Evolutionary conservation across 2,329 filamentous ascomycete species (phyloP).

Genomic region (Colletotrichum ledebouriae): DNA sequence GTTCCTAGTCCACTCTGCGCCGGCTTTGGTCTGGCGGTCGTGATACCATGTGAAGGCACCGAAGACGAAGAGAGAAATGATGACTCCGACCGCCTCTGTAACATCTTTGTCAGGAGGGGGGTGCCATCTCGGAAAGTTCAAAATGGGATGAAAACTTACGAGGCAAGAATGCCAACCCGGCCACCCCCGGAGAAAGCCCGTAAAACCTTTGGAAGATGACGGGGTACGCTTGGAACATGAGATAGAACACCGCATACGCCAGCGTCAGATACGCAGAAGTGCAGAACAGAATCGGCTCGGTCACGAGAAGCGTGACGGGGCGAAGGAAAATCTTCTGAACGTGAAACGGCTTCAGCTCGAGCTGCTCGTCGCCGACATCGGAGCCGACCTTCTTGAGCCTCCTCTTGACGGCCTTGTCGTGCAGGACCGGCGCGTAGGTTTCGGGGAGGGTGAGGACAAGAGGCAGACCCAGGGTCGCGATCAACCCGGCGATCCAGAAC

Average conservation of each 20-base stretch:
- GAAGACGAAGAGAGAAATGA: constrained; percentile 44
- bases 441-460: constrained; percentile 57
- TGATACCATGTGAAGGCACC: constrained; percentile 48
- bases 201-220: constrained; percentile 61
- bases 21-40: constrained; percentile 45
- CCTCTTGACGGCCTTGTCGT: constrained; percentile 62
- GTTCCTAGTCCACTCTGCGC: constrained; percentile 49
- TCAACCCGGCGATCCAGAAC: constrained; percentile 55
- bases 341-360: constrained; percentile 53
- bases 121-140: no score
- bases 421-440: constrained; percentile 64
- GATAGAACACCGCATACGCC: constrained; percentile 65
- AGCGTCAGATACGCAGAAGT: constrained; percentile 64
- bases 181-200: constrained; percentile 60
- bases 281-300: constrained; percentile 64
- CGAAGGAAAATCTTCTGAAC: constrained; percentile 63
- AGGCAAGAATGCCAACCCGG: constrained; percentile 62
- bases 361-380: constrained; percentile 49
- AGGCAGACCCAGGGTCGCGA: constrained; percentile 48
- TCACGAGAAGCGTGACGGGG: constrained; percentile 61
- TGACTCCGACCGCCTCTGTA: constrained; percentile 45
- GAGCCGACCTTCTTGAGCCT: constrained; percentile 61
- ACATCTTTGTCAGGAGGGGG: not conserved
- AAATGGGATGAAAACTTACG: constrained; percentile 50
- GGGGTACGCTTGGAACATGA: constrained; percentile 65